Evolutionary conservation across 2,329 filamentous ascomycete genomes (phyloP), one percentile per base, ranked within the genome.

Genomic region (Erysiphe neolycopersici): DNA sequence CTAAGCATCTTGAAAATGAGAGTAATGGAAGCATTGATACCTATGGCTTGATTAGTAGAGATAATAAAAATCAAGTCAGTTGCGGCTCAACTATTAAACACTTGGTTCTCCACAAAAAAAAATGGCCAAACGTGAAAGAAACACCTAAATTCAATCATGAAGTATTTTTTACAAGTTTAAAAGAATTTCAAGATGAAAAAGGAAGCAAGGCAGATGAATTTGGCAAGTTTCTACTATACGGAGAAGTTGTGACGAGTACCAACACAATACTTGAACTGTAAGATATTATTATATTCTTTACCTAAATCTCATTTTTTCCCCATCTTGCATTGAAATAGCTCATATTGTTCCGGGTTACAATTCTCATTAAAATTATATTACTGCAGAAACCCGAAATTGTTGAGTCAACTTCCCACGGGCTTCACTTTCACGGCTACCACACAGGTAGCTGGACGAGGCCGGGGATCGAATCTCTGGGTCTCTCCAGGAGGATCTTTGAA

Each of bases 401-500:
- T 94, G 32, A 69, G 76, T 5, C 72, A 68, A 38, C 67, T 95
- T 0, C 82, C 85, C 0, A 75, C 71, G 0, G 89, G 89, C n/a
- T 84, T 93, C 56, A 92, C 85, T 0, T 66, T 82, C 11, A 78
- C 79, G 0, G 87, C 89, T 1, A 89, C 84, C 0, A 83, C 79
- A 0, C 87, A 95, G 58, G 66, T 94, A 6, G 81, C 85, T 0
- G 89, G 78, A 8, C 75, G 89, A 33, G 89, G 89, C 8, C 77
- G 89, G 10, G 89, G 89, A 4, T 76, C 70, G 30, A 98, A 98
- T 53, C 81, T 94, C 47, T 98, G 89, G 89, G 74, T 98, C 4
- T 83, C 85, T 0, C 89, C 89, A 0, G 71, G 80, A 0, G 89
- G 89, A 0, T 74, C 73, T 32, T 67, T 95, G 5, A 79, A 94